A percentile compares a stretch with the other conserved stretches of the same genome.
Evolutionary conservation across 73 alveolate genomes (phyloP).

Genomic region (Uronychia binucleata): DNA sequence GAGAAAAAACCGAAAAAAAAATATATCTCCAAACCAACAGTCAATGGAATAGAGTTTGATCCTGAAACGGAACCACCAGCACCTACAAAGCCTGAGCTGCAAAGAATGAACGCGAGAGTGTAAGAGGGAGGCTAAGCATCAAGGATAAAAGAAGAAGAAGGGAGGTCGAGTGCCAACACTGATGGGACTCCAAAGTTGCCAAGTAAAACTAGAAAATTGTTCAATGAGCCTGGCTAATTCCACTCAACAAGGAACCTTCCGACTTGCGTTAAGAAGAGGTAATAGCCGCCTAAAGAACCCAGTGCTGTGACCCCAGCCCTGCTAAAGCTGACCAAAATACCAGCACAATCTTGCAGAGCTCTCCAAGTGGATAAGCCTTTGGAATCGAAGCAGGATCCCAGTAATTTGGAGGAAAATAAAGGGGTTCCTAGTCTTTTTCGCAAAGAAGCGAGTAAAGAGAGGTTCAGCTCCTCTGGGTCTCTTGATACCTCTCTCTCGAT

Average conservation of each 20-base stretch:
- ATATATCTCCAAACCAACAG: not conserved
- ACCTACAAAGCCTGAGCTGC: not conserved
- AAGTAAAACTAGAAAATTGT: not conserved
- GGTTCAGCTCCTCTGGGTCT: not conserved
- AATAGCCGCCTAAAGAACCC: not conserved
- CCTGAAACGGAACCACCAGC: not conserved
- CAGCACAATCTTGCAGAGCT: no score
- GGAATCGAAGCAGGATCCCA: no score
- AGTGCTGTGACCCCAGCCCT: not conserved
- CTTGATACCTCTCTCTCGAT: not conserved
- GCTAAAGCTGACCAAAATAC: not conserved
- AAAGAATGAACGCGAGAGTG: not conserved
- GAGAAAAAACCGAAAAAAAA: not conserved
- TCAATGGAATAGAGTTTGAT: not conserved
- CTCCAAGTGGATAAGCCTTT: no score
- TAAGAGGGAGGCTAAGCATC: not conserved
- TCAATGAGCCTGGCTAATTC: no score
- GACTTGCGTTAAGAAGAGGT: not conserved
- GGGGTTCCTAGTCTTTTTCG: no score
- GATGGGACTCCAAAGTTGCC: not conserved
- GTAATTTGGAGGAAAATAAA: not conserved
- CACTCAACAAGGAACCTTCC: not conserved
- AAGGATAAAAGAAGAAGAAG: not conserved
- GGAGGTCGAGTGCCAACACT: not conserved
- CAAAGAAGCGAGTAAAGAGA: not conserved